Conservation (phyloP, 495 filamentous ascomycete genomes). For the Lophium mytilinum region DNA sequence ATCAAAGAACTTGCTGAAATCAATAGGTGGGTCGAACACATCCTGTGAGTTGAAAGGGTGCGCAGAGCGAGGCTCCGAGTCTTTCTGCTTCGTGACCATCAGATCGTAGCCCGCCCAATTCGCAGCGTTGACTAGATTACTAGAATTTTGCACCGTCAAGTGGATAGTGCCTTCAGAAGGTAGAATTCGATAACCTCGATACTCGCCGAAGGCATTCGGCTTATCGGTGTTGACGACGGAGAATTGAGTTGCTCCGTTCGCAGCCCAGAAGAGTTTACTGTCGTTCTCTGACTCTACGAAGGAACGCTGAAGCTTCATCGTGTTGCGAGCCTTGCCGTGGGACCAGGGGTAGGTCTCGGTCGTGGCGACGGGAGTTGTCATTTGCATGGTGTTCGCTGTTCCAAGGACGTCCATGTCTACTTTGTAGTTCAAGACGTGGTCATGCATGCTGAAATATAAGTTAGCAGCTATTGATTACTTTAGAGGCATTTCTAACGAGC, state of each 20-base stretch:
- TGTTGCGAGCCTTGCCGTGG: slow-evolving; percentile 41
- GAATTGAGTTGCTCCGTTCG: slow-evolving; percentile 44
- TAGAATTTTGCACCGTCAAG: slow-evolving; percentile 43
- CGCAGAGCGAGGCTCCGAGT: slow-evolving; percentile 43
- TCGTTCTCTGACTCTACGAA: slow-evolving; percentile 41
- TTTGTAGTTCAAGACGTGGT: slow-evolving; percentile 15
- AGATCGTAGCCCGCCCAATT: slow-evolving; percentile 45
- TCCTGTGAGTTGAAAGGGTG: slow-evolving; percentile 43
- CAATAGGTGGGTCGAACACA: slow-evolving; percentile 42
- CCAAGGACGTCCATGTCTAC: slow-evolving; percentile 27
- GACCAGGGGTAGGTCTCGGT: slow-evolving; percentile 42
- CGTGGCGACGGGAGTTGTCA: slow-evolving; percentile 7
- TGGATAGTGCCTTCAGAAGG: slow-evolving; percentile 34
- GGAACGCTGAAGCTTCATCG: slow-evolving; percentile 44
- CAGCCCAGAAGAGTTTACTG: slow-evolving; percentile 43
- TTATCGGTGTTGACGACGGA: slow-evolving; percentile 45
- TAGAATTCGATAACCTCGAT: slow-evolving; percentile 47
- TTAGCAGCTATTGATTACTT: too few relatives aligned
- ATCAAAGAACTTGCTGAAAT: slow-evolving; percentile 50
- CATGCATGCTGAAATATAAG: background rate
- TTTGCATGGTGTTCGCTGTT: slow-evolving; percentile 41
- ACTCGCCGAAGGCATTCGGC: slow-evolving; percentile 46
- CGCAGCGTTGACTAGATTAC: slow-evolving; percentile 39
- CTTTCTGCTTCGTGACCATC: slow-evolving; percentile 44
- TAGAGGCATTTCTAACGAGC: too few relatives aligned